Evolutionary conservation across 225 moss, liverwort and hornwort genomes (phyloP).

Genomic region (Thuidium tamariscinum): DNA sequence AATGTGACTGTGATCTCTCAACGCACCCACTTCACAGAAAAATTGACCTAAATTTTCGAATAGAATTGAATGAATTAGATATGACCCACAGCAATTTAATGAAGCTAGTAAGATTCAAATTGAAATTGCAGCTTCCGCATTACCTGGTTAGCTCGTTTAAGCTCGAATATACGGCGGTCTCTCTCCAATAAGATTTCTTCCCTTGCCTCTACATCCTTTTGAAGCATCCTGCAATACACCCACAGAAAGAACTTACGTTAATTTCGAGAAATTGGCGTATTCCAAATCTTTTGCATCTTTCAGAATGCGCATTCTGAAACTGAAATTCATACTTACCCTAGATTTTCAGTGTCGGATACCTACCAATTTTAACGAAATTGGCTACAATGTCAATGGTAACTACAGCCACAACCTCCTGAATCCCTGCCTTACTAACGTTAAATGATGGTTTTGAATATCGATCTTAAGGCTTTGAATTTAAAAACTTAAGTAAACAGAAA

Average conservation of each 20-base stretch:
- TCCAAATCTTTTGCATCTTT: neutral
- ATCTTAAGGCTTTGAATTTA: neutral
- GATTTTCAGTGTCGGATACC: neutral
- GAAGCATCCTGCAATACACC: constrained; percentile 36
- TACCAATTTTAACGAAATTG: neutral
- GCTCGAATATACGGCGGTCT: constrained; percentile 48
- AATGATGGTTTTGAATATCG: no score
- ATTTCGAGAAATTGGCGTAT: neutral
- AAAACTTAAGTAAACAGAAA: neutral
- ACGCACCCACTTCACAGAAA: neutral
- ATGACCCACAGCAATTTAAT: neutral
- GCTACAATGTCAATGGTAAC: neutral
- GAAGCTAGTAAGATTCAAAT: neutral
- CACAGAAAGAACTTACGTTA: no score
- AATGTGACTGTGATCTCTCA: neutral
- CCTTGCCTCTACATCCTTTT: constrained; percentile 52
- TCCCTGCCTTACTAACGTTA: neutral
- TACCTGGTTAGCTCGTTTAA: constrained; percentile 63
- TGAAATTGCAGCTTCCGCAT: neutral
- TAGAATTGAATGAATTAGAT: neutral
- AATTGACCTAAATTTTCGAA: neutral
- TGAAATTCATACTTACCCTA: neutral
- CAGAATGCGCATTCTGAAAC: neutral
- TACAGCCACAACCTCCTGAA: no score
- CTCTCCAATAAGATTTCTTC: constrained; percentile 55